These are phyloP conservation scores for Rehmannia glutinosa DNA, from an alignment of 257 asterid genomes.

Conservation along the genomic window DNA sequence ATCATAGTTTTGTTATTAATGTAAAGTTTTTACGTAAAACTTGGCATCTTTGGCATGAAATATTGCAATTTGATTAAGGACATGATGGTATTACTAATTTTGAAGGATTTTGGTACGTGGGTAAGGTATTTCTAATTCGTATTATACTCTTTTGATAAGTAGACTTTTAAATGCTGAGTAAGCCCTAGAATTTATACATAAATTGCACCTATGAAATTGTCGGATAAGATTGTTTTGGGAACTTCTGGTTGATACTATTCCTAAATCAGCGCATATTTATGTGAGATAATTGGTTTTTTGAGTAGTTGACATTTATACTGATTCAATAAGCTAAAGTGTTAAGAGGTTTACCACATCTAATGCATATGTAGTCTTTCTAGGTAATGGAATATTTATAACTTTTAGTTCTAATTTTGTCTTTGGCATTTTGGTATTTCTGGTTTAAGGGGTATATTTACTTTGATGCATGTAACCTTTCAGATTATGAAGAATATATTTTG, in stretches of 20 bases:
- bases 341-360: neutral
- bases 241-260: neutral
- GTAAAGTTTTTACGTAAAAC: neutral
- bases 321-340: neutral
- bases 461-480: neutral
- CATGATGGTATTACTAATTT: neutral
- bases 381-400: neutral
- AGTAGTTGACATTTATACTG: constrained; percentile 4
- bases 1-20: neutral
- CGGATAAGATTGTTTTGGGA: neutral
- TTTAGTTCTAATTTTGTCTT: neutral
- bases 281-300: neutral
- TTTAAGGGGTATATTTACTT: neutral
- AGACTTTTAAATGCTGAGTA: neutral
- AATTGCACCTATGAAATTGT: neutral
- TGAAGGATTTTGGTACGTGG: neutral
- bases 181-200: neutral
- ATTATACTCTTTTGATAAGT: no score
- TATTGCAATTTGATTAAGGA: neutral
- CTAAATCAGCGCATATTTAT: neutral
- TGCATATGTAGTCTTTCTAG: no score
- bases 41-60: neutral
- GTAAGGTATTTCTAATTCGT: neutral
- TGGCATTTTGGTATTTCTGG: neutral
- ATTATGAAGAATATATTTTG: neutral